Evolutionary conservation across 208 protist genomes (phyloP).

Genomic region (Strigomonas galati): DNA sequence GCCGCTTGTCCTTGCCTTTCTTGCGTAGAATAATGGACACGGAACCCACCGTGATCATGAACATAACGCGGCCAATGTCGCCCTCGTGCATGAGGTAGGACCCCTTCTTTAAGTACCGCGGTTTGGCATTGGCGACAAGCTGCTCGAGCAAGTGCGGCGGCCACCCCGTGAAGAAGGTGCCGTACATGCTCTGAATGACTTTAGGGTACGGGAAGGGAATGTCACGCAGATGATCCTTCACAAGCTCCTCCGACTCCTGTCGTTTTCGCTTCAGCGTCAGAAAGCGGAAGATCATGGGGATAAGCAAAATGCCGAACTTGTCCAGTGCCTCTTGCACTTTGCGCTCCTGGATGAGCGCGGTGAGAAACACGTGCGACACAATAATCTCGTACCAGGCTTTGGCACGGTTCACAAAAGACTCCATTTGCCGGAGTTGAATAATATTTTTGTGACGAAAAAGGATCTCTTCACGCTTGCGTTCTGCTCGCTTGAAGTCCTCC

Average conservation of each 20-base stretch:
- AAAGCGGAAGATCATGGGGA: constrained; percentile 62
- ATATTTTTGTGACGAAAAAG: constrained; percentile 66
- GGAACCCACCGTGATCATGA: constrained; percentile 75
- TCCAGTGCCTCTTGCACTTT: constrained; percentile 65
- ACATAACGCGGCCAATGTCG: constrained; percentile 86
- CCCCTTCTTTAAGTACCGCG: constrained; percentile 53
- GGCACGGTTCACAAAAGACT: constrained; percentile 47
- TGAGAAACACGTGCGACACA: constrained; percentile 82
- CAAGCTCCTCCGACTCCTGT: constrained; percentile 35
- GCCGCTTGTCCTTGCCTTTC: constrained; percentile 62
- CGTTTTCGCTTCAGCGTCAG: constrained; percentile 35
- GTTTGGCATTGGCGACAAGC: constrained; percentile 55
- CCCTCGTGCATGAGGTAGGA: constrained; percentile 87
- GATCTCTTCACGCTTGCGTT: constrained; percentile 41
- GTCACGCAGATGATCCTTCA: constrained; percentile 43
- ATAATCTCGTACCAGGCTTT: constrained; percentile 71
- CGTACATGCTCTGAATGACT: constrained; percentile 82
- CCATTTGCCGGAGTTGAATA: constrained; percentile 44
- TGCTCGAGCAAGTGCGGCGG: constrained; percentile 63
- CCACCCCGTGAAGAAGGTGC: constrained; percentile 84
- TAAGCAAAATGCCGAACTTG: constrained; percentile 62
- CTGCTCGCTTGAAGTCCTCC: constrained; percentile 25
- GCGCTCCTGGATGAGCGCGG: constrained; percentile 73
- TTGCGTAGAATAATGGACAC: constrained; percentile 74
- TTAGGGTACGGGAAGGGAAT: constrained; percentile 74